Evolutionary conservation across 2,329 filamentous ascomycete species (phyloP), one percentile per base, ranked within the genome.

Genomic region (Alternaria alternata): DNA sequence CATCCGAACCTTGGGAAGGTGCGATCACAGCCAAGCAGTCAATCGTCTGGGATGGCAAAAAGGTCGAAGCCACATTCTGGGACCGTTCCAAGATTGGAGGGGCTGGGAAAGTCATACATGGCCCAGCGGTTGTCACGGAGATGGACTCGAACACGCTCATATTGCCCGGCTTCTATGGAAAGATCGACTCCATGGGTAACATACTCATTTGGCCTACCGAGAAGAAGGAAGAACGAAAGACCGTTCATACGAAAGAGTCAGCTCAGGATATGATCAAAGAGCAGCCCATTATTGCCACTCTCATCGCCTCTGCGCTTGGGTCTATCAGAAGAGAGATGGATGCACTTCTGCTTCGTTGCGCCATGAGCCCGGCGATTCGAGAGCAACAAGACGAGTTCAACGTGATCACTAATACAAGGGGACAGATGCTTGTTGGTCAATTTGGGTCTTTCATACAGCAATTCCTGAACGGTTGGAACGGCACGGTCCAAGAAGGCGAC

Each of bases 371-470:
- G 0, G 82, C 81, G 0, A 84, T 84, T 42, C 77, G 83, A 18
- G 82, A 84, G 51, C 82, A 84, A 49, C 82, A 84, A 61, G 83
- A 85, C 28, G 82, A 84, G 59, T 85, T 84, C 71, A 85, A 85
- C 32, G 82, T 84, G n/a, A 83, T 84, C 51, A 84, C 83, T 5
- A 82, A 83, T 42, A 73, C 75, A 1, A 69, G 76, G 1, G 83
- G 83, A 4, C 78, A 84, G 61, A 85, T 85, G 82, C 76, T 85
- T 0, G 83, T 82, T 7, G 83, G 83, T 0, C 83, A 85, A 49
- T 84, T 85, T 36, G 82, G 82, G 3, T 83, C 81, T 61, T 84
- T 84, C 62, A 84, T 84, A 60, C 77, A 77, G 1, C 77, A 82
- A 42, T 84, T 85, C 54, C 66, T 85, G n/a, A 66, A 77, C 2